Conservation (phyloP, 306 rosid species). For the Macrotyloma uniflorum region DNA sequence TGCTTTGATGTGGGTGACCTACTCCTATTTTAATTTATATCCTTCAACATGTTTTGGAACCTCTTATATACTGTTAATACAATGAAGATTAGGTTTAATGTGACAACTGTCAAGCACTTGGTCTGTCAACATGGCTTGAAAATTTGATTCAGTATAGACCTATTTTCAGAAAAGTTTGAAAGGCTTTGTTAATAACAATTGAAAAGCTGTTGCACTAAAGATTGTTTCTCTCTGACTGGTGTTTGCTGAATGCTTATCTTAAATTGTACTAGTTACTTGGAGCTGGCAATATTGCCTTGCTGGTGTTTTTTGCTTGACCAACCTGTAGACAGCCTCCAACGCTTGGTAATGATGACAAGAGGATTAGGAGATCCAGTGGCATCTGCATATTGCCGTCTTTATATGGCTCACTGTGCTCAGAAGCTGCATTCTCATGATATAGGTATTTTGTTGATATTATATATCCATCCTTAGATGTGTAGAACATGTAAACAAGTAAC, state of each 20-base stretch:
- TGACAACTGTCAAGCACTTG: slow-evolving; percentile 8
- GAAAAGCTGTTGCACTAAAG: not conserved
- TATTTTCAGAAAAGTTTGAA: slow-evolving; percentile 20
- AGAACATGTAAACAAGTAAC: slow-evolving; percentile 4
- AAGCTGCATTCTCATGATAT: slow-evolving; percentile 72
- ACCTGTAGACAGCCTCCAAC: slow-evolving; percentile 63
- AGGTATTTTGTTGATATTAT: slow-evolving; percentile 51
- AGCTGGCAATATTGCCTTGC: slow-evolving; percentile 92
- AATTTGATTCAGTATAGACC: not conserved
- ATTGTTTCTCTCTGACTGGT: slow-evolving; percentile 29
- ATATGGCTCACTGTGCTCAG: slow-evolving; percentile 73
- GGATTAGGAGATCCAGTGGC: slow-evolving; percentile 95
- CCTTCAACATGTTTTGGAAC: slow-evolving; percentile 9
- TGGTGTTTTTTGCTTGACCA: slow-evolving; percentile 77
- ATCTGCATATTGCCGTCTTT: slow-evolving; percentile 83
- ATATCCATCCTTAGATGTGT: slow-evolving; percentile 16
- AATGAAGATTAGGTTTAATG: slow-evolving; percentile 23
- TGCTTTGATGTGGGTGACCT: slow-evolving; percentile 9
- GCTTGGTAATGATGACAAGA: slow-evolving; percentile 86
- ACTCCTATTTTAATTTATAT: not conserved
- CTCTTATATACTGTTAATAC: slow-evolving; percentile 6
- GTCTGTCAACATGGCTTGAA: slow-evolving; percentile 25
- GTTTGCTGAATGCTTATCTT: slow-evolving; percentile 35
- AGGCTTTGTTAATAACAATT: slow-evolving; percentile 14
- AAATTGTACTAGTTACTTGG: slow-evolving; percentile 75